These are phyloP conservation scores for Rhodotorula sp. DNA, from an alignment of 1,284 basidiomycete species.

Conservation along the genomic window DNA sequence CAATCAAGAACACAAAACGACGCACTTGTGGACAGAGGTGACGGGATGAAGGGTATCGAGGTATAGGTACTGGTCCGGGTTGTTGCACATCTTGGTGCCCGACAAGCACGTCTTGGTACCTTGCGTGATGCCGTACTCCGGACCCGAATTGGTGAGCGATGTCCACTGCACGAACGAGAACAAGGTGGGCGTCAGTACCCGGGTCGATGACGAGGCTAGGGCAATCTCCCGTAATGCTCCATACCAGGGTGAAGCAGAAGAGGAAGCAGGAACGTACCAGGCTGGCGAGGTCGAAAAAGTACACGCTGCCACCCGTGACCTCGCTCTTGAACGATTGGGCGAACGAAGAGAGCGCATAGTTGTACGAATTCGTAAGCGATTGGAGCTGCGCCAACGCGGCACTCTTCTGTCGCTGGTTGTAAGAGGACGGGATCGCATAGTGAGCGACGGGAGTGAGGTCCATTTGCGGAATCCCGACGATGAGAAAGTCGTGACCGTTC, in stretches of 20 bases:
- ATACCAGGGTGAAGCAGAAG: no score
- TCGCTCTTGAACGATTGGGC: slow-evolving; percentile 8
- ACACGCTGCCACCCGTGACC: slow-evolving; percentile 1
- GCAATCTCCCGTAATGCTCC: background rate
- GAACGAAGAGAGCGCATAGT: slow-evolving; percentile 24
- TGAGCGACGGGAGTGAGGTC: slow-evolving; percentile 32
- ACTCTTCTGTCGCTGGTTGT: background rate
- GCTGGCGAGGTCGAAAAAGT: slow-evolving; percentile 28
- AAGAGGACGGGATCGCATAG: slow-evolving; percentile 14
- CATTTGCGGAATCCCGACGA: slow-evolving; percentile 36
- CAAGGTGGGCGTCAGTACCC: background rate
- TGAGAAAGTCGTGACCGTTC: slow-evolving; percentile 25
- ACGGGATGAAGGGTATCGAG: slow-evolving; percentile 39
- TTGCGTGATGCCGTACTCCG: slow-evolving; percentile 18
- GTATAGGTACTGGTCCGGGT: slow-evolving; percentile 30
- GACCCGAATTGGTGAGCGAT: slow-evolving; percentile 16
- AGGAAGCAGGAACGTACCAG: slow-evolving; percentile 6
- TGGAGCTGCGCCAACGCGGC: slow-evolving; percentile 22
- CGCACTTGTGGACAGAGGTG: slow-evolving; percentile 24
- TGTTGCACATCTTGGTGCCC: slow-evolving; percentile 22
- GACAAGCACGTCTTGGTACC: slow-evolving; percentile 29
- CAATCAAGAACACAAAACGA: background rate
- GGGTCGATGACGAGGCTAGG: no score
- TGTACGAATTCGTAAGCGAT: slow-evolving; percentile 28
- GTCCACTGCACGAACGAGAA: slow-evolving; percentile 18